Conservation (phyloP, 2,329 filamentous ascomycete species). For the Claviceps africana region DNA sequence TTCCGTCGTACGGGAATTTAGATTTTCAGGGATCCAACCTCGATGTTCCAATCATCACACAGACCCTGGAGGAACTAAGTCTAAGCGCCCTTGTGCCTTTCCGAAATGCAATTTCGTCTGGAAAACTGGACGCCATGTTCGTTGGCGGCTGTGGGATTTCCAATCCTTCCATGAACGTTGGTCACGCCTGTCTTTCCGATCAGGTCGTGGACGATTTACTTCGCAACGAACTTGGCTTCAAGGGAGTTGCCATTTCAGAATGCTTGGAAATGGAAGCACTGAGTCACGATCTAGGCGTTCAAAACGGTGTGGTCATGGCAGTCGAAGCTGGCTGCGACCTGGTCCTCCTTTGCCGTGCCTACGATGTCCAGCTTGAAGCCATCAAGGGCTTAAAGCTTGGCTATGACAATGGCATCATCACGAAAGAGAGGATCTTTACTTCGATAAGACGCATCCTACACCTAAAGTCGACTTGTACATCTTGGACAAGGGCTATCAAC, state of each 20-base stretch:
- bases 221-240: conserved; percentile 76
- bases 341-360: conserved; percentile 75
- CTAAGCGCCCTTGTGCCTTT: conserved; percentile 87
- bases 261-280: conserved; percentile 95
- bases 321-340: conserved; percentile 93
- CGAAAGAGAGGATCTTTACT: conserved; percentile 62
- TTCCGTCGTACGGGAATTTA: conserved; percentile 88
- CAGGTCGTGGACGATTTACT: conserved; percentile 85
- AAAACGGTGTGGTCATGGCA: conserved; percentile 93
- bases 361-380: conserved; percentile 78
- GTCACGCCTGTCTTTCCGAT: conserved; percentile 86
- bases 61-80: conserved; percentile 83
- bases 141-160: conserved; percentile 89
- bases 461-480: conserved; percentile 74
- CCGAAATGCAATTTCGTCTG: conserved; percentile 73
- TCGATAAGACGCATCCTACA: conserved; percentile 66
- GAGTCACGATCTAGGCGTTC: conserved; percentile 91
- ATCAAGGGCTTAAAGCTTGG: conserved; percentile 81
- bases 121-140: conserved; percentile 81
- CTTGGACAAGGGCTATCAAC: conserved; percentile 83
- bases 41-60: conserved; percentile 89
- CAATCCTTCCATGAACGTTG: conserved; percentile 82
- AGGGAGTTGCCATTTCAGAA: conserved; percentile 86
- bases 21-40: conserved; percentile 84
- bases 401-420: conserved; percentile 80